A percentile compares a stretch with the other conserved stretches of the same genome.
Conservation (phyloP, 176 grass and related monocot genomes). For the Chloris gayana region DNA sequence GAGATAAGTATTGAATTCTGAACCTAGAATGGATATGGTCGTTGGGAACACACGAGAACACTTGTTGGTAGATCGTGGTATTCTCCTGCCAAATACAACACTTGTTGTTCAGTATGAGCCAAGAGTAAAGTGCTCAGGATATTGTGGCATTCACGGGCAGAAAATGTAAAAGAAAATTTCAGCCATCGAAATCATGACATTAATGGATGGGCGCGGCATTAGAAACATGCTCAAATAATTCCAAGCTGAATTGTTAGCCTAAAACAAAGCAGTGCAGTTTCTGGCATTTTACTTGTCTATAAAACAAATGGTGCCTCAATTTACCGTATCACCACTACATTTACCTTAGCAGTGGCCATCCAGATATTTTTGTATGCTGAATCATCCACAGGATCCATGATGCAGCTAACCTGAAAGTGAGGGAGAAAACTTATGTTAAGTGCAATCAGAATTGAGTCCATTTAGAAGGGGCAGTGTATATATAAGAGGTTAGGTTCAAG, state of each 20-base stretch:
- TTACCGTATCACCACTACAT: neutral
- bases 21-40: slow-evolving; percentile 71
- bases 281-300: neutral
- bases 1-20: neutral
- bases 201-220: too few relatives aligned
- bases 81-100: slow-evolving; percentile 62
- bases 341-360: slow-evolving; percentile 84
- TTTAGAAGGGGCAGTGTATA: neutral
- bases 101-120: slow-evolving; percentile 10
- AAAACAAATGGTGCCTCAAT: neutral
- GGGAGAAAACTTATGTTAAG: slow-evolving; percentile 5
- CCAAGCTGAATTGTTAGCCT: neutral
- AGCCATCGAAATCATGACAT: neutral
- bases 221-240: slow-evolving; percentile 17
- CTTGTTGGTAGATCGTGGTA: slow-evolving; percentile 67
- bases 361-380: slow-evolving; percentile 66
- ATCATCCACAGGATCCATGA: slow-evolving; percentile 65
- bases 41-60: slow-evolving; percentile 77
- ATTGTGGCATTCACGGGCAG: neutral
- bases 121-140: neutral
- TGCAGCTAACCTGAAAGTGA: slow-evolving; percentile 56
- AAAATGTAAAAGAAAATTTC: slow-evolving; percentile 6
- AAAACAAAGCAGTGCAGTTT: neutral
- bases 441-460: slow-evolving; percentile 7
- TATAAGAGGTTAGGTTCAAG: neutral